phyloP scores from a whole-genome alignment of 345 rosid genomes.

The Eutrema heterophyllum region DNA sequence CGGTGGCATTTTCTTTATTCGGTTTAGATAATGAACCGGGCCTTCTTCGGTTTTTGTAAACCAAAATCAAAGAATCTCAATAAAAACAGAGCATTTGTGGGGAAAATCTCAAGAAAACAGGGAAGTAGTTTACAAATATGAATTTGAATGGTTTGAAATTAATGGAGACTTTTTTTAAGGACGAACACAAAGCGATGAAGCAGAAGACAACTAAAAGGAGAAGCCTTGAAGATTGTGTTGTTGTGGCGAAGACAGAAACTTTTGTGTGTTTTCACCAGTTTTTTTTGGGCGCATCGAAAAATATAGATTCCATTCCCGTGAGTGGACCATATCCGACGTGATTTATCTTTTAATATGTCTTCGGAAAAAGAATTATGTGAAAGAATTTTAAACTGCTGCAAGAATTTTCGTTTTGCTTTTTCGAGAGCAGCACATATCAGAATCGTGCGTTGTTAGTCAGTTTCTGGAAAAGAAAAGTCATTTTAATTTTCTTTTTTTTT shows the following conservation, averaged over 20 bases:
- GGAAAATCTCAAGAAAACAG: neutral
- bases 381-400: neutral
- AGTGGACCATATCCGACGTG: slow-evolving; percentile 28
- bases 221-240: slow-evolving; percentile 28
- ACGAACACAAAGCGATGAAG: slow-evolving; percentile 13
- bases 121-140: neutral
- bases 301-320: slow-evolving; percentile 21
- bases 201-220: slow-evolving; percentile 25
- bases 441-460: neutral
- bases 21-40: neutral
- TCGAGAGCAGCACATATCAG: neutral
- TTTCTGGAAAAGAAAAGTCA: neutral
- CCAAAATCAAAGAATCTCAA: slow-evolving; percentile 1
- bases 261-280: slow-evolving; percentile 7
- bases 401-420: neutral
- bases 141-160: slow-evolving; percentile 9
- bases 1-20: slow-evolving; percentile 49
- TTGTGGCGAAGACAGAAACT: slow-evolving; percentile 14
- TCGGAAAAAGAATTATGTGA: neutral
- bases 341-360: neutral
- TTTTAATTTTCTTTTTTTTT: neutral
- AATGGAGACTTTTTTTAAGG: neutral
- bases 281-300: slow-evolving; percentile 17
- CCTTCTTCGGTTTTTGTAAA: neutral
- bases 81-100: slow-evolving; percentile 2